Conservation (phyloP, 345 rosid genomes). For the Brassica napus region DNA sequence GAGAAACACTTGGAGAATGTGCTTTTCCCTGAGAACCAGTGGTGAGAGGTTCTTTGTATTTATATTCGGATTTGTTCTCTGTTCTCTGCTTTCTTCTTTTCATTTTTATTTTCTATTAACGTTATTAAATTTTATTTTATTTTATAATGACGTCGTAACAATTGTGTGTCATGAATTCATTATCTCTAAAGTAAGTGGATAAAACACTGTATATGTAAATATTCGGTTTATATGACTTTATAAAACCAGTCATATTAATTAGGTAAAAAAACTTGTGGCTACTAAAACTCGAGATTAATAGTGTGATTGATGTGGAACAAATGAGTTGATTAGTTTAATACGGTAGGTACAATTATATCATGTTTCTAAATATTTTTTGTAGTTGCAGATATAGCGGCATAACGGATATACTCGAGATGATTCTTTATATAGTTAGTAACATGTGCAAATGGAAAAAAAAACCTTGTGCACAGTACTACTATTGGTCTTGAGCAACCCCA, state of each 20-base stretch:
- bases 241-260: conserved; percentile 32
- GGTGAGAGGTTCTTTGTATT: conserved; percentile 38
- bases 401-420: too few species aligned
- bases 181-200: conserved; percentile 40
- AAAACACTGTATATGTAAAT: conserved; percentile 28
- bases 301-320: conserved; percentile 18
- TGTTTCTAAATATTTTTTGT: too few species aligned
- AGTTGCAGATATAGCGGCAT: too few species aligned
- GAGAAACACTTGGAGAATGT: conserved; percentile 39
- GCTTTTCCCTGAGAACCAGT: conserved; percentile 36
- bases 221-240: conserved; percentile 23
- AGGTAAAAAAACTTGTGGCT: conserved; percentile 36
- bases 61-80: conserved; percentile 33
- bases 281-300: conserved; percentile 6
- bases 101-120: conserved; percentile 4
- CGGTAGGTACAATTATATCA: neutral
- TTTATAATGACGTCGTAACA: conserved; percentile 29
- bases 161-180: conserved; percentile 33
- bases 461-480: too few species aligned
- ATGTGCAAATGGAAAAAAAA: too few species aligned
- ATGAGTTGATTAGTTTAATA: neutral
- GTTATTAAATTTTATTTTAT: neutral
- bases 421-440: too few species aligned
- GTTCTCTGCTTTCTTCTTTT: conserved; percentile 27
- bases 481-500: too few species aligned